These are phyloP conservation scores for Orbilia javanica DNA, from an alignment of 2,329 filamentous ascomycete species.

Conservation along the genomic window DNA sequence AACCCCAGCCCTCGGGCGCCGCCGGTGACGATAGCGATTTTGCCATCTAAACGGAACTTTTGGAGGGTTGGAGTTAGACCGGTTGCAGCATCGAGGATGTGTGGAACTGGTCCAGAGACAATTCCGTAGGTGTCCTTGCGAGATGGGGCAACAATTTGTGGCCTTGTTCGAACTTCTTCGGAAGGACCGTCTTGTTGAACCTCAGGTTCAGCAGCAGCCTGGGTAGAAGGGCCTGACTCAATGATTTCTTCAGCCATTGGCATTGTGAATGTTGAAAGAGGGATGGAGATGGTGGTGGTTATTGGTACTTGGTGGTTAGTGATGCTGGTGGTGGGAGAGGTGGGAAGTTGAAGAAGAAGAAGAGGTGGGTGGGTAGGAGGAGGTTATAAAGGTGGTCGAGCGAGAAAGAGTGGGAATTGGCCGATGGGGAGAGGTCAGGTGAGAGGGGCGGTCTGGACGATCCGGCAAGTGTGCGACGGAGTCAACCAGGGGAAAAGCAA, in stretches of 20 bases:
- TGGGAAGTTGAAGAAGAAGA: not conserved
- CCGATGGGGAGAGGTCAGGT: slow-evolving; percentile 24
- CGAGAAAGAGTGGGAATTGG: slow-evolving; percentile 45
- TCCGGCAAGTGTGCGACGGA: slow-evolving; percentile 35
- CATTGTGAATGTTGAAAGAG: slow-evolving; percentile 30
- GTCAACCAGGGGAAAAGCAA: not conserved
- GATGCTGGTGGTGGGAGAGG: not conserved
- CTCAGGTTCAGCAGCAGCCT: slow-evolving; percentile 1
- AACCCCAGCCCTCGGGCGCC: slow-evolving; percentile 82
- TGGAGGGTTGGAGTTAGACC: slow-evolving; percentile 74
- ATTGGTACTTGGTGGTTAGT: not conserved
- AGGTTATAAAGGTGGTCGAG: slow-evolving; percentile 15
- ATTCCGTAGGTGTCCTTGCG: slow-evolving; percentile 68
- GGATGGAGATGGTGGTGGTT: not conserved
- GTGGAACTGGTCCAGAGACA: slow-evolving; percentile 70
- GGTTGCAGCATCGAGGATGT: slow-evolving; percentile 68
- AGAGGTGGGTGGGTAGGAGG: not conserved
- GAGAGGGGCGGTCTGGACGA: slow-evolving; percentile 15
- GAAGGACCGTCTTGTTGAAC: not conserved
- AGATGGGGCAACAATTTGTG: slow-evolving; percentile 64
- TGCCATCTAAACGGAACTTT: slow-evolving; percentile 77
- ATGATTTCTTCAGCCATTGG: slow-evolving; percentile 51
- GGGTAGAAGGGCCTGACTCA: slow-evolving; percentile 27
- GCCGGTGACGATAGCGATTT: slow-evolving; percentile 79
- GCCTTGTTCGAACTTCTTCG: not conserved